Conservation (phyloP, 208 protist genomes). For the Naegleria gruberi region DNA sequence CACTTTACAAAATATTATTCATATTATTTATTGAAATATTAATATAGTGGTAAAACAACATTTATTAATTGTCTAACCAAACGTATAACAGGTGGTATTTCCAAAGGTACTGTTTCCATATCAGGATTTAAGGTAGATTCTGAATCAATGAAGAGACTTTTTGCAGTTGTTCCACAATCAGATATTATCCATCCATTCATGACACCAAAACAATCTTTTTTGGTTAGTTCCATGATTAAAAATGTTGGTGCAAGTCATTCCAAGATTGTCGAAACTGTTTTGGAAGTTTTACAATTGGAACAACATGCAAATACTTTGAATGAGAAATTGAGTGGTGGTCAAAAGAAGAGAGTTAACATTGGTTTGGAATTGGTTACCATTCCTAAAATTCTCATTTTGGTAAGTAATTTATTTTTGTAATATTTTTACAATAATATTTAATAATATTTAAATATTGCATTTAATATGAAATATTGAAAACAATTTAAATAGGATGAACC, state of each 20-base stretch:
- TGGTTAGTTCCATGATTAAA: conserved; percentile 32
- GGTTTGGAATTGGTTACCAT: conserved; percentile 13
- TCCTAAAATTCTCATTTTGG: conserved; percentile 4
- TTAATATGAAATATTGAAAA: too few species aligned
- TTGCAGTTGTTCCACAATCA: conserved; percentile 75
- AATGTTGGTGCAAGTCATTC: neutral
- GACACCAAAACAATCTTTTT: conserved; percentile 66
- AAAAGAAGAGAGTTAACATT: conserved; percentile 21
- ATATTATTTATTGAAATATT: too few species aligned
- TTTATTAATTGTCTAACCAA: neutral
- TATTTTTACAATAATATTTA: too few species aligned
- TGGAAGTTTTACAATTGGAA: conserved; percentile 55
- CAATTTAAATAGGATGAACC: too few species aligned
- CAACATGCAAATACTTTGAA: conserved; percentile 60
- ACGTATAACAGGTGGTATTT: neutral
- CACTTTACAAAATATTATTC: too few species aligned
- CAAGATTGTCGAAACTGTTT: conserved; percentile 45
- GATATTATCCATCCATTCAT: conserved; percentile 50
- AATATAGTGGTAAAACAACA: neutral
- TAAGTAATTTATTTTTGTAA: too few species aligned
- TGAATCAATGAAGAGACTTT: neutral
- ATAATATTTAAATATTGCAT: too few species aligned
- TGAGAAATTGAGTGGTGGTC: conserved; percentile 21
- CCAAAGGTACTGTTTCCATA: neutral
- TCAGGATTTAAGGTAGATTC: neutral